These are phyloP conservation scores for Symbiotaphrina buchneri DNA, from an alignment of 495 filamentous ascomycete species.

Conservation along the genomic window DNA sequence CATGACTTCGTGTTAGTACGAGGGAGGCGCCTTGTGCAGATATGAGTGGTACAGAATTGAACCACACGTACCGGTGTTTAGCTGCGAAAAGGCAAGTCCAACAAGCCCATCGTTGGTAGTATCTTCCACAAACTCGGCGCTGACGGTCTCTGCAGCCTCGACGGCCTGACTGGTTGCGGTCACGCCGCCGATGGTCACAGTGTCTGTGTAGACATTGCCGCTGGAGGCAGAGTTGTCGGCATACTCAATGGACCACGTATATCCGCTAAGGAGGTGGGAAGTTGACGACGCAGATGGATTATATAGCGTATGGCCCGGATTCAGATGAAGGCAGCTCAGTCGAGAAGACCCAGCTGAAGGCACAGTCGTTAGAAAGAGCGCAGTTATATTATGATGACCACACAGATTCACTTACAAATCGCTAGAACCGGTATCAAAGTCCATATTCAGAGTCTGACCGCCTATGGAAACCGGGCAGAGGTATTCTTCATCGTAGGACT, in stretches of 20 bases:
- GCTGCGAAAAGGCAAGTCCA: slow-evolving; percentile 48
- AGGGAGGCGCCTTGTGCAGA: too few species aligned
- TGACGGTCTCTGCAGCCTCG: slow-evolving; percentile 43
- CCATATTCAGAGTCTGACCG: slow-evolving; percentile 46
- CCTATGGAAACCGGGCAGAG: slow-evolving; percentile 50
- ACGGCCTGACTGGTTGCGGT: slow-evolving; percentile 43
- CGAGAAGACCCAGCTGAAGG: slow-evolving; percentile 52
- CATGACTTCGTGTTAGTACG: too few species aligned
- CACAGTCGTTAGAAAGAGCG: too few species aligned
- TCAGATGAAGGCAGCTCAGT: slow-evolving; percentile 25
- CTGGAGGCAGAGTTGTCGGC: slow-evolving; percentile 46
- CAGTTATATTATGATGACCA: slow-evolving; percentile 5
- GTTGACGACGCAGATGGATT: slow-evolving; percentile 37
- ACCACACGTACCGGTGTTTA: slow-evolving; percentile 29
- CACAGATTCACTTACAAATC: slow-evolving; percentile 41
- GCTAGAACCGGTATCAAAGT: slow-evolving; percentile 69
- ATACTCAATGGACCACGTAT: slow-evolving; percentile 45
- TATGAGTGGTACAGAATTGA: neutral
- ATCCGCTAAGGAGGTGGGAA: slow-evolving; percentile 19
- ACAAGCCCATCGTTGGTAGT: slow-evolving; percentile 46
- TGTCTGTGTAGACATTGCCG: slow-evolving; percentile 49
- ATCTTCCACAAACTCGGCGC: slow-evolving; percentile 37
- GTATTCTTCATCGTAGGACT: slow-evolving; percentile 38
- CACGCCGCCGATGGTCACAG: slow-evolving; percentile 50
- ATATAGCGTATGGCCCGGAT: slow-evolving; percentile 32